These are phyloP conservation scores for Globisporangium apiculatum DNA, from an alignment of 352 stramenopile species.

Conservation along the genomic window DNA sequence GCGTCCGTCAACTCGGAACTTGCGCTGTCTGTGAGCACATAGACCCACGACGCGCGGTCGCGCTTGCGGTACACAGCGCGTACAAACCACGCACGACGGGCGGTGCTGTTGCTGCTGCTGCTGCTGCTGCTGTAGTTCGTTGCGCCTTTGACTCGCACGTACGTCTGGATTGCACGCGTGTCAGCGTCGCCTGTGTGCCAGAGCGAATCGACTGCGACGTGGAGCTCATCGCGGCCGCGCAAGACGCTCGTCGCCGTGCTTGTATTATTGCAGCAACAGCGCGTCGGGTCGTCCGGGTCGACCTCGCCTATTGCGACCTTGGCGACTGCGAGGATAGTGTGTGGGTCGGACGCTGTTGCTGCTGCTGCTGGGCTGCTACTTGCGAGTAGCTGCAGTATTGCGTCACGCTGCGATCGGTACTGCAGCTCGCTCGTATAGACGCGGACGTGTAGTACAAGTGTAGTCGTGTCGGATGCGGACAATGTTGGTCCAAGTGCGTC, in stretches of 20 bases:
- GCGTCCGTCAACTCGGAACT: slow-evolving; percentile 9
- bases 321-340: slow-evolving; percentile 4
- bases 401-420: slow-evolving; percentile 9
- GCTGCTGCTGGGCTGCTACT: not conserved
- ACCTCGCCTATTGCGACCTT: slow-evolving; percentile 2
- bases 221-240: slow-evolving; percentile 6
- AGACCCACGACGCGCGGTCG: slow-evolving; percentile 38
- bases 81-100: slow-evolving; percentile 42
- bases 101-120: not conserved
- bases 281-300: not conserved
- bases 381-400: slow-evolving; percentile 6
- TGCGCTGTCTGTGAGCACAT: slow-evolving; percentile 36
- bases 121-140: not conserved
- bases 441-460: slow-evolving; percentile 10
- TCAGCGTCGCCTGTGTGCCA: not conserved
- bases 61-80: slow-evolving; percentile 47
- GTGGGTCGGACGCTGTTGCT: not conserved
- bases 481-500: not conserved
- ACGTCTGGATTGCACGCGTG: slow-evolving; percentile 35
- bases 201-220: slow-evolving; percentile 11
- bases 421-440: slow-evolving; percentile 9
- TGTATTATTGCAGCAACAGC: slow-evolving; percentile 4
- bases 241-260: slow-evolving; percentile 10
- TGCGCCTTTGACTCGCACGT: slow-evolving; percentile 34
- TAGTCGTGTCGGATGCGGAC: not conserved